phyloP scores from a whole-genome alignment of 2,329 filamentous ascomycete genomes.

The Penicillium sp. region DNA sequence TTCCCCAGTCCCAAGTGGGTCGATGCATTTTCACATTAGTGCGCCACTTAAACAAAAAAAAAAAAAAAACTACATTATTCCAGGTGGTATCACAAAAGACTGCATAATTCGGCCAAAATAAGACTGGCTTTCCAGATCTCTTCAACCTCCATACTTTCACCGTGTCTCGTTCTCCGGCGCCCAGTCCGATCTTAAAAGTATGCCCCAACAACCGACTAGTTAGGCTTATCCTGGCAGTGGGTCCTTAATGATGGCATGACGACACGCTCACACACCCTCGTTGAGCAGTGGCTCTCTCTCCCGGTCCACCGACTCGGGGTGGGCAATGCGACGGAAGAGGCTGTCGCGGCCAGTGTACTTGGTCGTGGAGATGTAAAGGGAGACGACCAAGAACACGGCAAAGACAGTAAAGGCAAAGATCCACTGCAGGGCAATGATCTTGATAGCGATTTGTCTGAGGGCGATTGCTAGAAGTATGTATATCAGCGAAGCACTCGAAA shows the following conservation, averaged over 20 bases:
- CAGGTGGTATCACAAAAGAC: background rate
- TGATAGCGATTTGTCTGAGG: slow-evolving; percentile 71
- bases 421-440: slow-evolving; percentile 81
- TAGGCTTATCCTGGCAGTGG: background rate
- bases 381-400: slow-evolving; percentile 68
- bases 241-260: background rate
- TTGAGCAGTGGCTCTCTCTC: slow-evolving; percentile 57
- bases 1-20: background rate
- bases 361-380: slow-evolving; percentile 48
- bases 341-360: slow-evolving; percentile 39
- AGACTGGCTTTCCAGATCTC: background rate
- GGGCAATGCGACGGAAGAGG: slow-evolving; percentile 34
- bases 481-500: background rate
- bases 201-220: background rate
- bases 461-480: slow-evolving; percentile 57
- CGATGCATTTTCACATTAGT: background rate
- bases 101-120: background rate
- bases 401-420: slow-evolving; percentile 89
- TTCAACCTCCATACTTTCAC: background rate
- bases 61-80: background rate
- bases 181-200: background rate
- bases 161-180: background rate
- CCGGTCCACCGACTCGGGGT: slow-evolving; percentile 47
- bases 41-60: background rate
- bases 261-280: slow-evolving; percentile 27